A percentile compares a stretch with the other conserved stretches of the same genome.
phyloP scores from a whole-genome alignment of 805 yeast genomes.

The Wickerhamomyces rabaulensis region DNA sequence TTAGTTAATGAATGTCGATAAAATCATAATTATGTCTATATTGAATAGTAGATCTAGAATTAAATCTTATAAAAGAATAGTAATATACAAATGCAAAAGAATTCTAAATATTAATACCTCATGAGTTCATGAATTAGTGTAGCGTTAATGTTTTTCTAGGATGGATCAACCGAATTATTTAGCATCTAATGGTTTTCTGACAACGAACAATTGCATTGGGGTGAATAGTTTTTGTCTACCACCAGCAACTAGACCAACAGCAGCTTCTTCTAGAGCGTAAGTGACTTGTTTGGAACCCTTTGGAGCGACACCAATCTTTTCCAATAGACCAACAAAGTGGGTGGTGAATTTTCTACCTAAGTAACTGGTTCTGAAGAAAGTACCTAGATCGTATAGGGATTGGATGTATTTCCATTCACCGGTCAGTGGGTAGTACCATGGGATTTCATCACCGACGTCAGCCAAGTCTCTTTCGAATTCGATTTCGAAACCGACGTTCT shows the following conservation, averaged over 20 bases:
- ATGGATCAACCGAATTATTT: not conserved
- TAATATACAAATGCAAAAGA: not conserved
- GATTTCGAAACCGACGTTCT: slow-evolving; percentile 82
- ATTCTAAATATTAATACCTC: not conserved
- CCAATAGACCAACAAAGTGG: slow-evolving; percentile 73
- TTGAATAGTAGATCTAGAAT: not conserved
- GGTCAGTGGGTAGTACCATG: slow-evolving; percentile 96
- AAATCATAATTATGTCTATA: not conserved
- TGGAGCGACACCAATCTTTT: slow-evolving; percentile 84
- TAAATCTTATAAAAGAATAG: not conserved
- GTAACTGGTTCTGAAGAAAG: slow-evolving; percentile 82
- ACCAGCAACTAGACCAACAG: slow-evolving; percentile 90
- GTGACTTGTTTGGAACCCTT: slow-evolving; percentile 89
- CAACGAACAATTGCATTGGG: slow-evolving; percentile 95
- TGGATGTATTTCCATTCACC: slow-evolving; percentile 92
- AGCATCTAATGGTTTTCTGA: slow-evolving; percentile 63
- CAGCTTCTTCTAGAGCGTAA: slow-evolving; percentile 92
- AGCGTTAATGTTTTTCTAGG: not conserved
- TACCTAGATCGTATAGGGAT: slow-evolving; percentile 67
- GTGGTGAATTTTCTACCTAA: slow-evolving; percentile 87
- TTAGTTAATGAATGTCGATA: not conserved
- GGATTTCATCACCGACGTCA: slow-evolving; percentile 71
- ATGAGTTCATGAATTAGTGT: not conserved
- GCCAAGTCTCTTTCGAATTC: slow-evolving; percentile 79
- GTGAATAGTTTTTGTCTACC: slow-evolving; percentile 87